Base-by-base conservation (phyloP, 306 rosid genomes). In the Pachyrhizus erosus region DNA sequence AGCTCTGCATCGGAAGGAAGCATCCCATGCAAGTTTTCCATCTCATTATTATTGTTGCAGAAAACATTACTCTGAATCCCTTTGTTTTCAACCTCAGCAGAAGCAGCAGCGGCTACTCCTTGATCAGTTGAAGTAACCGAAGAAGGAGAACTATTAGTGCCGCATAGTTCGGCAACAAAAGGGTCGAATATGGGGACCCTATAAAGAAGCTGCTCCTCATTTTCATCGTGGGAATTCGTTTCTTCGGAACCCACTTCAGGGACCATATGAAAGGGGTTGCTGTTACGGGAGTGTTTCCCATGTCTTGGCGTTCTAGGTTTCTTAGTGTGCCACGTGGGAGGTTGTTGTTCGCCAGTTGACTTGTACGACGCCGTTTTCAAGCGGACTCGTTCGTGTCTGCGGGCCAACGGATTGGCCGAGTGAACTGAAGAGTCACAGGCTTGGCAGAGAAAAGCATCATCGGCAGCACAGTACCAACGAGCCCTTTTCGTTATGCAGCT, bases 401-500 rank as follows among this genome's bases (percentile, higher is more conserved):
- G 85, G 8, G 99, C 96, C 69, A 96, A 70, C 0, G 92, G 75
- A 10, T 96, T 96, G 4, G 98, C 98, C 0, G 98, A 93, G 90
- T 96, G 99, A 2, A 96, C 97, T 0, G 88, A 86, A 33, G 91
- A 87, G 87, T 96, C 98, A 24, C 99, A 96, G 2, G 91, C 61
- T 60, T 91, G 92, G 64, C 99, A 96, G 17, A 96, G 91, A 68
- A 96, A 96, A 46, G 98, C 99, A 68, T 96, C 99, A 62, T 96
- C 99, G 6, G 99, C 97, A 2, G 98, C 97, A 43, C 99, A 96
- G 68, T 92, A 96, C 99, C 98, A 93, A 0, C 99, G 93, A 7
- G 99, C 99, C 1, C 99, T 82, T 81, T 91, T 92, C 5, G 85
- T 87, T n/a, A 93, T 84, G 81, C 99, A 96, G 88, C 90, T 90